Percentiles rank a stretch among this genome's conserved stretches.
These are phyloP conservation scores for Fusarium multiceps DNA, from an alignment of 2,329 filamentous ascomycete genomes.

Conservation along the genomic window DNA sequence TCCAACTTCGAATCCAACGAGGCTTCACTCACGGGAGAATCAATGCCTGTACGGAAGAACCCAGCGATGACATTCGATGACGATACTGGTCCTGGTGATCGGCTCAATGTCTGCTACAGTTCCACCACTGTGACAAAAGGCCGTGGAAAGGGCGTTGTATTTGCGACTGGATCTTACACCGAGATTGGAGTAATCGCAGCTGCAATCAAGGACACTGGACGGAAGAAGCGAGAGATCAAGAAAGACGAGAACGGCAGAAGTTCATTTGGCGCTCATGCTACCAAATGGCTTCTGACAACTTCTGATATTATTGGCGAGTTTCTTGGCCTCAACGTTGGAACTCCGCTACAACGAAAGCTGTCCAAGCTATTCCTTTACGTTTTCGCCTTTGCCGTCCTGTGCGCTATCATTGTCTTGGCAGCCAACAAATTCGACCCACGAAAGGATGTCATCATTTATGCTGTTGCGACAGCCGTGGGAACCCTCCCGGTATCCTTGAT, in stretches of 20 bases:
- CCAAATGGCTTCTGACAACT: conserved; percentile 51
- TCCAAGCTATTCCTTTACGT: conserved; percentile 74
- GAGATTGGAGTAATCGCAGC: conserved; percentile 71
- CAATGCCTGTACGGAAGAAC: conserved; percentile 68
- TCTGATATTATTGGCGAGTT: conserved; percentile 50
- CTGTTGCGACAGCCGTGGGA: conserved; percentile 55
- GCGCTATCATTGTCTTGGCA: conserved; percentile 36
- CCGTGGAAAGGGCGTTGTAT: conserved; percentile 68
- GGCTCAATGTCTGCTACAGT: conserved; percentile 72
- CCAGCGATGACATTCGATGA: conserved; percentile 54
- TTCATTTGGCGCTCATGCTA: conserved; percentile 45
- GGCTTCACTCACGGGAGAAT: conserved; percentile 47
- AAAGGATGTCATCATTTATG: conserved; percentile 55
- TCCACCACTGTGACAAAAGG: conserved; percentile 72
- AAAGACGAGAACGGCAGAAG: conserved; percentile 57
- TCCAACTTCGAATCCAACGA: conserved; percentile 34
- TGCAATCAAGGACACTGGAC: conserved; percentile 52
- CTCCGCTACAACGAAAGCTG: conserved; percentile 74
- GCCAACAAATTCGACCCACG: conserved; percentile 46
- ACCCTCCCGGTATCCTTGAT: conserved; percentile 60
- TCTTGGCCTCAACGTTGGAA: conserved; percentile 65
- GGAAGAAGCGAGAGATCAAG: conserved; percentile 51
- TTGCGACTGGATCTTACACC: conserved; percentile 71
- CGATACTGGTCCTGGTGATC: conserved; percentile 63
- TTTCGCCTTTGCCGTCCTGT: conserved; percentile 37